Conservation (phyloP, 2,329 filamentous ascomycete species). For the Phialocephala sp. region DNA sequence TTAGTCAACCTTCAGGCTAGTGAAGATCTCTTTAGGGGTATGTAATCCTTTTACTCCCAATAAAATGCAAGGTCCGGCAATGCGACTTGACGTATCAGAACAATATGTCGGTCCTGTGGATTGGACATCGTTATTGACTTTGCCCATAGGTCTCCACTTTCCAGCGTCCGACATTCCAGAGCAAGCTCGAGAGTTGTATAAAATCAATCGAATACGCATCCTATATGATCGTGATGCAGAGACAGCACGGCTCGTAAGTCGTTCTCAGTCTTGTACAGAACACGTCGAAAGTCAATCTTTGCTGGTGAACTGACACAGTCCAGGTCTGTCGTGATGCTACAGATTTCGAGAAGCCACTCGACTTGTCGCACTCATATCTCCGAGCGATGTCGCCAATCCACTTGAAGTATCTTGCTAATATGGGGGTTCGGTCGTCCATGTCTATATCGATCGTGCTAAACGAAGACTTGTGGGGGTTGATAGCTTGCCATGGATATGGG, state of each 20-base stretch:
- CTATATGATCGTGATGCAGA: conserved; percentile 82
- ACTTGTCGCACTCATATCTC: conserved; percentile 84
- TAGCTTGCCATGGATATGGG: conserved; percentile 84
- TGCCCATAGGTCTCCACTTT: conserved; percentile 58
- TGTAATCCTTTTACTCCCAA: background rate
- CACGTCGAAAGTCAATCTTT: background rate
- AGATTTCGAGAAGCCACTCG: conserved; percentile 75
- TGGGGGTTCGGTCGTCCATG: conserved; percentile 89
- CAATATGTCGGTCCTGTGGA: background rate
- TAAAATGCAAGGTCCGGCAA: background rate
- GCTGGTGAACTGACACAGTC: background rate
- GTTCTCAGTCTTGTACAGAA: background rate
- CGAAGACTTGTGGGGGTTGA: conserved; percentile 82
- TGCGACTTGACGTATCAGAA: background rate
- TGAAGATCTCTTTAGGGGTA: conserved; percentile 34
- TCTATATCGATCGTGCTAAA: conserved; percentile 89
- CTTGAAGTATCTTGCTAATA: conserved; percentile 82
- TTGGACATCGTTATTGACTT: background rate
- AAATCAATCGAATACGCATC: conserved; percentile 83
- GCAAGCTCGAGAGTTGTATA: conserved; percentile 84
- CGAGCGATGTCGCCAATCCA: conserved; percentile 90
- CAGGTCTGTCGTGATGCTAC: conserved; percentile 71
- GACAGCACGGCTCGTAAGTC: conserved; percentile 67
- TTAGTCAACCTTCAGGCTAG: conserved; percentile 34
- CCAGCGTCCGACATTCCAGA: conserved; percentile 84